These are phyloP conservation scores for Plantago coronopus DNA, from an alignment of 305 asterid genomes.

Conservation along the genomic window DNA sequence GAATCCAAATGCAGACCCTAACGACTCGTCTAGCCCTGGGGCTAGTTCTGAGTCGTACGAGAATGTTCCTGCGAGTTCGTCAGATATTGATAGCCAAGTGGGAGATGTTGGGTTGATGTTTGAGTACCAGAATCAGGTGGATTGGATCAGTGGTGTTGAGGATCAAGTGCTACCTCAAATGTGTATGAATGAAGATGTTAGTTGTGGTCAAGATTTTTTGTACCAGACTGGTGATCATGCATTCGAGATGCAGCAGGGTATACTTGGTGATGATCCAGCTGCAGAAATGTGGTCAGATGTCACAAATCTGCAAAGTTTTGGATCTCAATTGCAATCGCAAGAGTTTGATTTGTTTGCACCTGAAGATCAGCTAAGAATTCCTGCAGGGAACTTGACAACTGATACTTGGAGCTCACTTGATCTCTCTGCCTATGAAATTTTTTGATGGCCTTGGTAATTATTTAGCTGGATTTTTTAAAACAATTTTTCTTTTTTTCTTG, in stretches of 20 bases:
- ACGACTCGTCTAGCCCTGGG: constrained; percentile 41
- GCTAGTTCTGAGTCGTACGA: constrained; percentile 47
- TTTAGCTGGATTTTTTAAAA: not conserved
- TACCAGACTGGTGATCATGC: constrained; percentile 30
- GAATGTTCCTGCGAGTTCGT: constrained; percentile 23
- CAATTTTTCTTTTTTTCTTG: not conserved
- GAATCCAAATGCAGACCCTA: constrained; percentile 12
- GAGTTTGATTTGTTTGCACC: constrained; percentile 49
- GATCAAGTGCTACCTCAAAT: constrained; percentile 25
- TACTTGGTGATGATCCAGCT: constrained; percentile 24
- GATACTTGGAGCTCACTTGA: constrained; percentile 62
- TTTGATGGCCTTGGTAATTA: constrained; percentile 35
- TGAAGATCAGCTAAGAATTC: constrained; percentile 36
- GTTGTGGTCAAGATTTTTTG: constrained; percentile 33
- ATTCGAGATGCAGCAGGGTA: constrained; percentile 40
- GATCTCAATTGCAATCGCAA: constrained; percentile 39
- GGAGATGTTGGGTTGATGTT: constrained; percentile 26
- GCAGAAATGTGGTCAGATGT: constrained; percentile 41
- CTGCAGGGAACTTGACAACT: constrained; percentile 27
- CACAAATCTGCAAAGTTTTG: constrained; percentile 26
- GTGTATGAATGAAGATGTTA: constrained; percentile 23
- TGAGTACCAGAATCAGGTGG: constrained; percentile 26
- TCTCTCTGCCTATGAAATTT: constrained; percentile 50
- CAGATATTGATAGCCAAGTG: constrained; percentile 24
- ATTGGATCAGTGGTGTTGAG: constrained; percentile 27